A percentile compares a stretch with the other conserved stretches of the same genome.
These are phyloP conservation scores for Colletotrichum navitas DNA, from an alignment of 2,329 filamentous ascomycete species.

Conservation along the genomic window DNA sequence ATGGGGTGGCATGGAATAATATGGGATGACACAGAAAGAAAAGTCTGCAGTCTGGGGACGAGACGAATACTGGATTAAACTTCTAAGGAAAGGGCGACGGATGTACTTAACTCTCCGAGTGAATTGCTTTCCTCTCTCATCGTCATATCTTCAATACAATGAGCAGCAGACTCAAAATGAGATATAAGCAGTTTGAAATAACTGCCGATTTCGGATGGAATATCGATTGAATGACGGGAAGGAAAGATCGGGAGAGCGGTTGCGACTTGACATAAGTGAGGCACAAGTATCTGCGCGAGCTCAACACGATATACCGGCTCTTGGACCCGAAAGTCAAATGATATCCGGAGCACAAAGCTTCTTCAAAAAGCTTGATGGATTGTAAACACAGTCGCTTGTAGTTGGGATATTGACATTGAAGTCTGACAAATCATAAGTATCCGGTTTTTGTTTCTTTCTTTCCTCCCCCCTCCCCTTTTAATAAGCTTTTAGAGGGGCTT, in stretches of 20 bases:
- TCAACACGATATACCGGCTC: too few relatives aligned
- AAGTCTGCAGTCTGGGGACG: not conserved
- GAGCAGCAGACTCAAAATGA: not conserved
- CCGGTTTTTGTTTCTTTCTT: too few relatives aligned
- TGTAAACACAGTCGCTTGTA: not conserved
- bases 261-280: too few relatives aligned
- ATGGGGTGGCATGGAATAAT: not conserved
- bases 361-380: not conserved
- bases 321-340: not conserved
- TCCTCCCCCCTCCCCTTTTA: too few relatives aligned
- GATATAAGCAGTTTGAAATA: too few relatives aligned
- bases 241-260: too few relatives aligned
- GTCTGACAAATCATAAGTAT: not conserved
- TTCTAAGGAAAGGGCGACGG: not conserved
- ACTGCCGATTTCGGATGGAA: not conserved
- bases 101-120: not conserved
- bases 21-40: not conserved
- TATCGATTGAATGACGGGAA: too few relatives aligned
- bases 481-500: not conserved
- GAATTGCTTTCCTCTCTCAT: not conserved
- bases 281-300: too few relatives aligned
- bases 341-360: not conserved
- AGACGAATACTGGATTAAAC: not conserved
- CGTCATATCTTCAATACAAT: not conserved
- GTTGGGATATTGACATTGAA: not conserved